Base-by-base conservation (phyloP, 495 filamentous ascomycete genomes). In the Hypoxylon lenormandii region DNA sequence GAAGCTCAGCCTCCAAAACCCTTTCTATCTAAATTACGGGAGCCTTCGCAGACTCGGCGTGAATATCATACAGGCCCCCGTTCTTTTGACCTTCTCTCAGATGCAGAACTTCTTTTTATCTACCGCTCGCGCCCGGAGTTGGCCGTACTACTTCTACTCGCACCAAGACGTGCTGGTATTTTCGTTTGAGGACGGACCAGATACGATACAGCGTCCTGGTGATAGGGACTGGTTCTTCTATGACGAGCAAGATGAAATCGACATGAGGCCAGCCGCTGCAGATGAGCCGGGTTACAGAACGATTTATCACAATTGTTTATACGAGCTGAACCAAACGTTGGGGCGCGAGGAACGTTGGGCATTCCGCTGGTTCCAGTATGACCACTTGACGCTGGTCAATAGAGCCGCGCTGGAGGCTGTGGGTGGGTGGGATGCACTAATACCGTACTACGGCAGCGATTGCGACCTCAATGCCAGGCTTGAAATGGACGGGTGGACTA, bases 371-470 rank as follows among this genome's bases (percentile, higher is more conserved):
- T 75, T 75, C 33, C 73, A 75, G 37, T 75, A 75, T 18, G 83
- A 86, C 59, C 76, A 78, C 8, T 73, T 87, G 4, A 80, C 83
- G 0, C 68, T 86, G 10, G 81, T 87, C 19, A 83, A 85, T 46
- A 79, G 79, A 38, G 63, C 70, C 26, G 78, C 83, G 3, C 78
- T 83, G 26, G 81, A 83, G 46, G 80, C 82, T 21, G 79, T 88
- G 3, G 87, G 87, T 4, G 86, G 80, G 0, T 89, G 86, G 86
- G 87, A 89, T 61, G 82, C 82, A 0, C 51, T 86, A 66, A 87
- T 89, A 15, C 86, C 87, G 1, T 88, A 86, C 57, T 88, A 88
- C 50, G 78, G 76, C 37, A 86, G 85, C 5, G 85, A 88, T 45
- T 89, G 87, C 68, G 87, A 89, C 51, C 85, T 88, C 80, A 82